phyloP scores from a whole-genome alignment of 106 monocot genomes.

The Dendrobium officinale region DNA sequence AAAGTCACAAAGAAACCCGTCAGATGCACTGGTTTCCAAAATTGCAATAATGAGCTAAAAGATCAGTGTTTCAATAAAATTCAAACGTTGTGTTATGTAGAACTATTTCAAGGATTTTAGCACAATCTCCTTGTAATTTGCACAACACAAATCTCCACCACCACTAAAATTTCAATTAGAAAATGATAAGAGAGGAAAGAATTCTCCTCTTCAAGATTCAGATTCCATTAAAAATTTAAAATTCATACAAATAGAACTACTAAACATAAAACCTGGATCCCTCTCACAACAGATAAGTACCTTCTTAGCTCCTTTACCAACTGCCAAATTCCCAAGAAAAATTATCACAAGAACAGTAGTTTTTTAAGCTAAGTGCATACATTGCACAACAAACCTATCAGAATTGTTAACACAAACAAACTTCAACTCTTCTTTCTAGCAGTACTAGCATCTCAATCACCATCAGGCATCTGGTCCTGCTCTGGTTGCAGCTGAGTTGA shows the following conservation, averaged over 20 bases:
- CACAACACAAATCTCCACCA: too few species aligned
- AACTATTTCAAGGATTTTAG: too few species aligned
- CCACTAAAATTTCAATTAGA: neutral
- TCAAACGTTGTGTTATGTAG: too few species aligned
- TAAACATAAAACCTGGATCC: neutral
- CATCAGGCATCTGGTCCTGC: conserved; percentile 15
- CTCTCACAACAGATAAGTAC: too few species aligned
- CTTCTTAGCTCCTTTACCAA: too few species aligned
- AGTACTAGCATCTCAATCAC: neutral
- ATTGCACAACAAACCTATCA: neutral
- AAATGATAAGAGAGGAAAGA: neutral
- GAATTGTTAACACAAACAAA: neutral
- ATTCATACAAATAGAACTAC: neutral
- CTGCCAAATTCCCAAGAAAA: neutral
- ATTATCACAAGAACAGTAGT: neutral
- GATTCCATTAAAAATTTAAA: neutral
- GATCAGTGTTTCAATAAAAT: too few species aligned
- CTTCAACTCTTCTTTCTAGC: neutral
- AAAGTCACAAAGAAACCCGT: too few species aligned
- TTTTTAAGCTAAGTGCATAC: neutral
- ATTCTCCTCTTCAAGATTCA: neutral
- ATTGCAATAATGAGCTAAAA: too few species aligned
- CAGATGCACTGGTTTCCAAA: too few species aligned
- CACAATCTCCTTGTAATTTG: too few species aligned
- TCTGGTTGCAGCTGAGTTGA: neutral